Percentiles rank a stretch among this genome's conserved stretches.
Conservation (phyloP, 2,329 filamentous ascomycete species). For the Fusarium graminum region DNA sequence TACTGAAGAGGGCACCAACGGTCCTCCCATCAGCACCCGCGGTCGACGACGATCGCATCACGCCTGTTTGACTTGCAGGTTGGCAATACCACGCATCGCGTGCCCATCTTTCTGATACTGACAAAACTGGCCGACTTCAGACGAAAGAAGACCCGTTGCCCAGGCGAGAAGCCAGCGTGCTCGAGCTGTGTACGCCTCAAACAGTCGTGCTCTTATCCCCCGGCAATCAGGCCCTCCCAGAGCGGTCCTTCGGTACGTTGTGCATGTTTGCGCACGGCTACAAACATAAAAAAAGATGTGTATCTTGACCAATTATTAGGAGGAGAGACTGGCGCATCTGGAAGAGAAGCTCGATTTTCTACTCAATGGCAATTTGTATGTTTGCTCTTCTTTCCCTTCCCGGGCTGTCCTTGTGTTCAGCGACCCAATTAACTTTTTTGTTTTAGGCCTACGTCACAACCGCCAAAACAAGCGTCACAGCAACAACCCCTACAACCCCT, state of each 20-base stretch:
- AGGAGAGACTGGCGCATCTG: conserved; percentile 63
- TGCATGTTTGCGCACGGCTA: conserved; percentile 18
- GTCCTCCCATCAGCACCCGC: conserved; percentile 40
- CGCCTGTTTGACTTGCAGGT: conserved; percentile 64
- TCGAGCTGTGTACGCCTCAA: conserved; percentile 64
- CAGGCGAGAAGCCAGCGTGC: conserved; percentile 64
- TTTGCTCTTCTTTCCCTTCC: conserved; percentile 9
- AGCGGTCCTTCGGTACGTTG: conserved; percentile 60
- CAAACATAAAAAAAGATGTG: conserved; percentile 5
- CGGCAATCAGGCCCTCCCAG: conserved; percentile 54
- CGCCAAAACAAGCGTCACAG: conserved; percentile 23
- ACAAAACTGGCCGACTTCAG: conserved; percentile 39
- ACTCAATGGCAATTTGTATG: conserved; percentile 58
- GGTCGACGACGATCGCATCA: conserved; percentile 58
- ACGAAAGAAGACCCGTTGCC: conserved; percentile 65
- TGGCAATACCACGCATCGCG: conserved; percentile 22
- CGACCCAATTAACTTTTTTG: conserved; percentile 46
- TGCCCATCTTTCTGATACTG: neutral
- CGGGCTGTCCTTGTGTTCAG: conserved; percentile 21
- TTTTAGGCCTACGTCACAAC: conserved; percentile 47
- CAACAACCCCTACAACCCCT: conserved; percentile 13
- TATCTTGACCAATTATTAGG: conserved; percentile 53
- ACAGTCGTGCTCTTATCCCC: conserved; percentile 62
- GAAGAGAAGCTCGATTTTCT: conserved; percentile 66
- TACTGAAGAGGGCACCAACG: conserved; percentile 48